phyloP scores from a whole-genome alignment of 1,139 yeast genomes.

The Debaryomyces psychrophilus region DNA sequence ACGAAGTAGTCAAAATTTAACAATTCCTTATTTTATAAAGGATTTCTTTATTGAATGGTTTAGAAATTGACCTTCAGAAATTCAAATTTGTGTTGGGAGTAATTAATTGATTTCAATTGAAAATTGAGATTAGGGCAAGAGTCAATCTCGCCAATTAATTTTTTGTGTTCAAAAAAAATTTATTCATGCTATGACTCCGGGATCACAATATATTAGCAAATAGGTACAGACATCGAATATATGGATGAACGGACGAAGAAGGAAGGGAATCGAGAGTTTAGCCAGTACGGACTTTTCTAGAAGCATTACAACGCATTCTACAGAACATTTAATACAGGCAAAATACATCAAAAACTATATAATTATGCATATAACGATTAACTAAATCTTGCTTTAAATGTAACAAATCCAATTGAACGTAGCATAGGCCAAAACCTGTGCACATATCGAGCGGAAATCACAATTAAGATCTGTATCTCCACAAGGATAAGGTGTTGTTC shows the following conservation, averaged over 20 bases:
- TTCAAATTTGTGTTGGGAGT: conserved; percentile 5
- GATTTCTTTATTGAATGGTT: neutral
- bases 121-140: conserved; percentile 9
- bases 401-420: neutral
- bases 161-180: conserved; percentile 9
- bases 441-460: neutral
- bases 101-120: conserved; percentile 6
- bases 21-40: neutral
- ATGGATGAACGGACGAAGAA: conserved; percentile 2
- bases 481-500: conserved; percentile 97
- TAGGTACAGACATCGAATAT: neutral
- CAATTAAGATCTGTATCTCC: conserved; percentile 97
- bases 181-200: conserved; percentile 2
- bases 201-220: neutral
- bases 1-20: neutral
- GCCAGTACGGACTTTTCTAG: too few species aligned
- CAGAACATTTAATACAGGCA: conserved; percentile 6
- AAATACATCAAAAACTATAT: conserved; percentile 7
- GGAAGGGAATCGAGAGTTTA: too few species aligned
- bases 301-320: neutral
- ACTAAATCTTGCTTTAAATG: conserved; percentile 4
- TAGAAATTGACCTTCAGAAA: conserved; percentile 7
- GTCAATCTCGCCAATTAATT: conserved; percentile 2
- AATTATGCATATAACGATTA: conserved; percentile 3
- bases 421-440: neutral